Percentiles rank a stretch among this genome's conserved stretches.
phyloP scores from a whole-genome alignment of 176 grass and related monocot genomes.

The Elymus sibiricus region DNA sequence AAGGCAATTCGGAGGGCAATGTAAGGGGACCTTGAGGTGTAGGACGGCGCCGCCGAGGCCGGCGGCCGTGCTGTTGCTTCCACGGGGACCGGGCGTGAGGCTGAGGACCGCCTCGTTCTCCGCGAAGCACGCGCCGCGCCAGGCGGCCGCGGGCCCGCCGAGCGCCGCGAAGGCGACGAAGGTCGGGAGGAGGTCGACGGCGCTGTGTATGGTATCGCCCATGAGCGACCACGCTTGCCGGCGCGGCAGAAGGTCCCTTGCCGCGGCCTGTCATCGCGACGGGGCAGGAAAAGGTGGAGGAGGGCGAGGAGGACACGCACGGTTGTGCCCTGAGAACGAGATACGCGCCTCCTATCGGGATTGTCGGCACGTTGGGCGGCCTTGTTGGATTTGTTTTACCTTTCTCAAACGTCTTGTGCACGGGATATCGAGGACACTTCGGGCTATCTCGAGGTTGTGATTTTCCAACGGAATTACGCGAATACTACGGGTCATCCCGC shows the following conservation, averaged over 20 bases:
- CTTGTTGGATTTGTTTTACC: no score
- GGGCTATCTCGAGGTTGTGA: no score
- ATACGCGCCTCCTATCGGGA: no score
- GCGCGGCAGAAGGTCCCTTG: slow-evolving; percentile 66
- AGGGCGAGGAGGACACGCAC: neutral
- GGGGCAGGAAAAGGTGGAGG: neutral
- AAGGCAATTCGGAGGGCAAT: neutral
- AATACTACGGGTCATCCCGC: no score
- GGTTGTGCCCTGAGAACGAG: no score
- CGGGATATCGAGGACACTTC: no score
- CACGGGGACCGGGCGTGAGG: slow-evolving; percentile 37
- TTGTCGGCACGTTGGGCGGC: no score
- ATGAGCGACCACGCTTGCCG: slow-evolving; percentile 69
- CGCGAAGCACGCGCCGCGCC: slow-evolving; percentile 81
- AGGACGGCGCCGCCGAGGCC: slow-evolving; percentile 50
- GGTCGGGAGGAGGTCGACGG: slow-evolving; percentile 85
- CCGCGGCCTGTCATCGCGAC: neutral
- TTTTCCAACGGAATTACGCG: no score
- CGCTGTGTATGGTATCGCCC: slow-evolving; percentile 63
- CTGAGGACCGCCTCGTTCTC: slow-evolving; percentile 65
- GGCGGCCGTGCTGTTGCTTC: slow-evolving; percentile 18
- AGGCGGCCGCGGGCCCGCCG: slow-evolving; percentile 32
- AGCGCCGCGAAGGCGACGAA: slow-evolving; percentile 67
- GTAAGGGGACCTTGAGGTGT: slow-evolving; percentile 54
- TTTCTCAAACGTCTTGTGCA: no score